Percentiles rank a stretch among this genome's conserved stretches.
These are phyloP conservation scores for Wickerhamiella australiensis DNA, from an alignment of 805 yeast species.

Conservation along the genomic window DNA sequence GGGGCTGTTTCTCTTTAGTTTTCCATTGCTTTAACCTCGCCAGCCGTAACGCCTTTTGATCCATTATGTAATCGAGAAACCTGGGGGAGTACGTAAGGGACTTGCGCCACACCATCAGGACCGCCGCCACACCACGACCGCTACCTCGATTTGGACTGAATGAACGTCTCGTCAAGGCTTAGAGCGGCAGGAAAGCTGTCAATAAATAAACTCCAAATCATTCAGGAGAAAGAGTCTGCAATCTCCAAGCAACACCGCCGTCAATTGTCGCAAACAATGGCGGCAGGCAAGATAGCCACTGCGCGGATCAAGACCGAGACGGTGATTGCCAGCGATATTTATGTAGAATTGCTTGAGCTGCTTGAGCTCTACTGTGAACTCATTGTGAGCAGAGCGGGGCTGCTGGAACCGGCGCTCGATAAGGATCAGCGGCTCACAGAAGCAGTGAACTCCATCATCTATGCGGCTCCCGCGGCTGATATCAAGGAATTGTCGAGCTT, in stretches of 20 bases:
- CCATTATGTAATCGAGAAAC: too few species aligned
- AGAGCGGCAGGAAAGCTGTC: conserved; percentile 30
- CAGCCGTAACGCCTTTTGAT: neutral
- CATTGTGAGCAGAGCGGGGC: conserved; percentile 57
- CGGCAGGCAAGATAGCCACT: conserved; percentile 62
- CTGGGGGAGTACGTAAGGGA: too few species aligned
- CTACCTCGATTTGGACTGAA: too few species aligned
- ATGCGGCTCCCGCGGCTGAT: conserved; percentile 60
- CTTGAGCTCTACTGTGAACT: conserved; percentile 76
- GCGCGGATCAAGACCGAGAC: conserved; percentile 77
- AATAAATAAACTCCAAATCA: conserved; percentile 53
- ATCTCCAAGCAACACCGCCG: conserved; percentile 63
- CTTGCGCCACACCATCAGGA: too few species aligned
- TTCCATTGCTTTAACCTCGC: conserved; percentile 6
- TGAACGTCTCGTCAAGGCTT: neutral
- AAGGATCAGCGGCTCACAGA: conserved; percentile 39
- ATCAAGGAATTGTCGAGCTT: conserved; percentile 55
- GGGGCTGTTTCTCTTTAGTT: neutral
- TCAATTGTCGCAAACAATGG: conserved; percentile 54
- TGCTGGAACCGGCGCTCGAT: conserved; percentile 33
- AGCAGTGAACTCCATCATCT: conserved; percentile 59
- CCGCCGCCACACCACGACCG: too few species aligned
- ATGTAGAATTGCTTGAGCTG: conserved; percentile 64
- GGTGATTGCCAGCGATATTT: conserved; percentile 68
- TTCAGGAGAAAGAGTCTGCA: conserved; percentile 65